phyloP scores from a whole-genome alignment of 371 early-diverging fungal species.

The Mortierella sp. region DNA sequence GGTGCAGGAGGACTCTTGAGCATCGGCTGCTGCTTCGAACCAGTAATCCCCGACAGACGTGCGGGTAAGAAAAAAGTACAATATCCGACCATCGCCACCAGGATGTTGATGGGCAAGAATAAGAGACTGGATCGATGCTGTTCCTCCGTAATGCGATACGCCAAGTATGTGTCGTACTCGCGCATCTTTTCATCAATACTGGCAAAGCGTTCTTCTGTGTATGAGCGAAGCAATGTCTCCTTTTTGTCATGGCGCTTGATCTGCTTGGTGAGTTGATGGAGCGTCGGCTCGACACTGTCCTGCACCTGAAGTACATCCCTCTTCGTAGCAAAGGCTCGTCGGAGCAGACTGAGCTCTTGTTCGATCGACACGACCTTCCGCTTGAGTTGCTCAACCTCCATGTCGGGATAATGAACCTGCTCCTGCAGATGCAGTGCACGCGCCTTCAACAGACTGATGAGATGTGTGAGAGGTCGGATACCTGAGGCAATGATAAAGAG shows the following conservation, averaged over 20 bases:
- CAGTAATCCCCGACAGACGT: slow-evolving; percentile 31
- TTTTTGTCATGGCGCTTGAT: slow-evolving; percentile 66
- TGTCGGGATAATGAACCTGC: slow-evolving; percentile 63
- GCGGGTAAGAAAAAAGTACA: slow-evolving; percentile 54
- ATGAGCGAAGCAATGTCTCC: slow-evolving; percentile 58
- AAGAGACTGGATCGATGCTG: slow-evolving; percentile 51
- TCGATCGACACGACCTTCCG: slow-evolving; percentile 63
- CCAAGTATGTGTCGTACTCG: slow-evolving; percentile 62
- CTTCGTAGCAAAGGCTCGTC: slow-evolving; percentile 73
- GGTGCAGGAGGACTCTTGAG: slow-evolving; percentile 37
- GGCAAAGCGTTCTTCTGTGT: slow-evolving; percentile 66
- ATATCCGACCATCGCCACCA: slow-evolving; percentile 54
- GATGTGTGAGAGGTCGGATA: slow-evolving; percentile 68
- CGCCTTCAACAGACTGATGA: slow-evolving; percentile 63
- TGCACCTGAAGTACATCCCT: slow-evolving; percentile 67
- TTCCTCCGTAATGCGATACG: slow-evolving; percentile 65
- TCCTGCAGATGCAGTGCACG: slow-evolving; percentile 68
- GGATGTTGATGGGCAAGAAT: slow-evolving; percentile 55
- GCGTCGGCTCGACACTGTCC: slow-evolving; percentile 58
- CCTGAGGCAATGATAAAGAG: slow-evolving; percentile 72
- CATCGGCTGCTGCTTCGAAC: slow-evolving; percentile 46
- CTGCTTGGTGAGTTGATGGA: slow-evolving; percentile 63
- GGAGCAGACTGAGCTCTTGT: slow-evolving; percentile 64
- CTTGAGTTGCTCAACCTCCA: slow-evolving; percentile 60
- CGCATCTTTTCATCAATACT: slow-evolving; percentile 62